A percentile compares a stretch with the other conserved stretches of the same genome.
phyloP scores from a whole-genome alignment of 73 alveolate species.

The Blepharisma stoltei region DNA sequence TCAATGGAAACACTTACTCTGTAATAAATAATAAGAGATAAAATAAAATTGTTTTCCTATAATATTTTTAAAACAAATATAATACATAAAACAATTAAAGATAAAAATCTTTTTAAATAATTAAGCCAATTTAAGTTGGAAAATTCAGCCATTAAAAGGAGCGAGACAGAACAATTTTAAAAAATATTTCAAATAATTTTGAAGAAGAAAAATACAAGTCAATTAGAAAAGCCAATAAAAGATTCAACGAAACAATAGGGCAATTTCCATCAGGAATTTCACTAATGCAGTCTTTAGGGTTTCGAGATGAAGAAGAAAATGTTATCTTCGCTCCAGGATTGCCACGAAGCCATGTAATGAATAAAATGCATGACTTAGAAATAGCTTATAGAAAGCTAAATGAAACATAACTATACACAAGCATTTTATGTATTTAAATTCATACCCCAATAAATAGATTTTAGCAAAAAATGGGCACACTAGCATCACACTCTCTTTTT shows the following conservation, averaged over 20 bases:
- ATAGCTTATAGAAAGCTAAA: background rate
- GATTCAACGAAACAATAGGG: background rate
- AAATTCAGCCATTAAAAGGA: no score
- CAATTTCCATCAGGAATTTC: background rate
- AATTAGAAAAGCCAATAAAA: conserved; percentile 5
- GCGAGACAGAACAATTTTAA: background rate
- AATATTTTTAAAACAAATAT: no score
- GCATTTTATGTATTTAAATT: no score
- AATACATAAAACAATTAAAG: no score
- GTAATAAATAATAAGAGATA: no score
- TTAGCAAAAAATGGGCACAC: no score
- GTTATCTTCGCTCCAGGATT: background rate
- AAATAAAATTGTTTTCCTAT: no score
- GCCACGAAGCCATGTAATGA: background rate
- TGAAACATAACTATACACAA: background rate
- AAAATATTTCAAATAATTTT: background rate
- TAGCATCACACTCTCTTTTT: no score
- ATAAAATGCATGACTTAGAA: background rate
- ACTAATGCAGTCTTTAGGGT: background rate
- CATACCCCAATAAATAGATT: no score
- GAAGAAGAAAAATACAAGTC: background rate
- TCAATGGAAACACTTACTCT: no score
- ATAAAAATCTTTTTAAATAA: no score
- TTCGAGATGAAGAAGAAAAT: background rate
- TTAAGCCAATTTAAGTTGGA: no score